Conservation (phyloP, 2,329 filamentous ascomycete genomes). For the Chaetothyriales sp. region DNA sequence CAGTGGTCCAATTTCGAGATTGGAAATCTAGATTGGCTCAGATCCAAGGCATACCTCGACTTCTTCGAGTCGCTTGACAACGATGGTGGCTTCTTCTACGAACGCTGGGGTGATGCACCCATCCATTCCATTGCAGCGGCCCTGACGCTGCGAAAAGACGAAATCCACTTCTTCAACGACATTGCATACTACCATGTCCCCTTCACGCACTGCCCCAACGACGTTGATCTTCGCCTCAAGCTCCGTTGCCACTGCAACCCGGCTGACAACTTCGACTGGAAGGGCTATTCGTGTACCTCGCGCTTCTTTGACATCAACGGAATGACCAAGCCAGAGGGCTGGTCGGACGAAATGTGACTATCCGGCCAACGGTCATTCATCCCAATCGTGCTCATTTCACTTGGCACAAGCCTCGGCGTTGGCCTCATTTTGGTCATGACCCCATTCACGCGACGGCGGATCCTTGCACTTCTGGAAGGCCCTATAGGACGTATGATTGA, state of each 20-base stretch:
- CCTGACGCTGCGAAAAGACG: constrained; percentile 76
- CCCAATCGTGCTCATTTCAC: constrained; percentile 6
- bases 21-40: constrained; percentile 84
- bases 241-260: constrained; percentile 92
- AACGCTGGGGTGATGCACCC: constrained; percentile 94
- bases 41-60: constrained; percentile 75
- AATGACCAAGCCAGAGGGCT: constrained; percentile 71
- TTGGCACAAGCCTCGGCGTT: constrained; percentile 9
- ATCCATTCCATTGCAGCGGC: constrained; percentile 94
- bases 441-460: constrained; percentile 15
- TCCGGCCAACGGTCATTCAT: constrained; percentile 4
- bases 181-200: constrained; percentile 97
- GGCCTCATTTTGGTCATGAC: constrained; percentile 14
- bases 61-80: constrained; percentile 79
- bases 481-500: constrained; percentile 12
- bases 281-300: constrained; percentile 87
- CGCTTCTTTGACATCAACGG: constrained; percentile 75
- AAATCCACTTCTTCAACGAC: constrained; percentile 98
- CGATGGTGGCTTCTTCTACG: constrained; percentile 96
- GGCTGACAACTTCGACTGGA: constrained; percentile 98
- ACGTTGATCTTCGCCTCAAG: constrained; percentile 68
- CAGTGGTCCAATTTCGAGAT: constrained; percentile 99
- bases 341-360: constrained; percentile 50
- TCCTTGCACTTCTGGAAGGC: constrained; percentile 3
- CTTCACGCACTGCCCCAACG: constrained; percentile 93